Evolutionary conservation across 805 yeast species (phyloP).

Genomic region (Lipomyces lipofer): DNA sequence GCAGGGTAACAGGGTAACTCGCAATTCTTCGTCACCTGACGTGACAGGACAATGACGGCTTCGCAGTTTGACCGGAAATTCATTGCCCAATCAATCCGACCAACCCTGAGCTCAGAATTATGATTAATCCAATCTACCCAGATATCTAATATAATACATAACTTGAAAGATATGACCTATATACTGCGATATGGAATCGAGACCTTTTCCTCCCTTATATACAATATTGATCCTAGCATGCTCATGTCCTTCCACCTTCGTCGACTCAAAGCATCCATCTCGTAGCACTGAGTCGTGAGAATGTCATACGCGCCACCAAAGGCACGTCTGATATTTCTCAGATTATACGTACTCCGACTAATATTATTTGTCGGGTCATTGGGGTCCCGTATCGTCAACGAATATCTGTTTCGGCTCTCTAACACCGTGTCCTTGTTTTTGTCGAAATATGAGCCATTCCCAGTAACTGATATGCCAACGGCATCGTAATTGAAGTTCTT

Average conservation of each 20-base stretch:
- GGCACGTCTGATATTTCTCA: slow-evolving; percentile 76
- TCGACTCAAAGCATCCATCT: slow-evolving; percentile 63
- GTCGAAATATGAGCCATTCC: slow-evolving; percentile 57
- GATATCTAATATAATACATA: too few relatives aligned
- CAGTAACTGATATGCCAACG: slow-evolving; percentile 63
- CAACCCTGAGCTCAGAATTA: too few relatives aligned
- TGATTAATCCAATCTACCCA: too few relatives aligned
- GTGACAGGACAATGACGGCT: too few relatives aligned
- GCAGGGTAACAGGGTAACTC: too few relatives aligned
- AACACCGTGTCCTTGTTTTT: slow-evolving; percentile 57
- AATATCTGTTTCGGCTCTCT: slow-evolving; percentile 48
- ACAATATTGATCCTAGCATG: slow-evolving; percentile 55
- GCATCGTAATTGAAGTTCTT: slow-evolving; percentile 81
- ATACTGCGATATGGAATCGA: too few relatives aligned
- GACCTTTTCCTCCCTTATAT: slow-evolving; percentile 1
- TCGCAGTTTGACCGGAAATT: too few relatives aligned
- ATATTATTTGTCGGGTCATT: slow-evolving; percentile 81
- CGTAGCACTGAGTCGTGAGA: slow-evolving; percentile 72
- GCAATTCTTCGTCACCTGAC: too few relatives aligned
- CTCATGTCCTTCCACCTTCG: slow-evolving; percentile 68
- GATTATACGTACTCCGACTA: slow-evolving; percentile 72
- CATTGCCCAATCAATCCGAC: too few relatives aligned
- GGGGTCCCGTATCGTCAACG: slow-evolving; percentile 85
- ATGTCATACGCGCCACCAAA: slow-evolving; percentile 87
- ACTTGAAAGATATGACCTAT: too few relatives aligned